phyloP scores from a whole-genome alignment of 805 yeast genomes.

The Starmerella floris region DNA sequence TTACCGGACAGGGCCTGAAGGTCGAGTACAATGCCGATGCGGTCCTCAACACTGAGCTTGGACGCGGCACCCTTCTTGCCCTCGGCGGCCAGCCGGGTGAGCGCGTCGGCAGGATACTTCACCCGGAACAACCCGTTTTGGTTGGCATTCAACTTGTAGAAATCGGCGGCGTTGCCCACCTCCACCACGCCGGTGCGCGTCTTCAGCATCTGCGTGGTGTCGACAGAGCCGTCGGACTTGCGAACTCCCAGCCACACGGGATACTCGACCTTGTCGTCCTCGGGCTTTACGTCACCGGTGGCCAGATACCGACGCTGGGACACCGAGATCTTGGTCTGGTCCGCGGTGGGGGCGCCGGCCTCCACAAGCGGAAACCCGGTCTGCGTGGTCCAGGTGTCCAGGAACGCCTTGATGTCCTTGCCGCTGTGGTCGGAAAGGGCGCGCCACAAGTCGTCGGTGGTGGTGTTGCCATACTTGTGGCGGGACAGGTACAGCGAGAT shows the following conservation, averaged over 20 bases:
- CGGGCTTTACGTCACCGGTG: constrained; percentile 46
- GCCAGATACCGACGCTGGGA: constrained; percentile 49
- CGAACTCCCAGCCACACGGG: constrained; percentile 47
- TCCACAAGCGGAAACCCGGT: constrained; percentile 61
- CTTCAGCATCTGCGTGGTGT: constrained; percentile 39
- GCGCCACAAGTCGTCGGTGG: constrained; percentile 59
- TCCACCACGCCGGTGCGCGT: constrained; percentile 36
- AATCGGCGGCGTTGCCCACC: constrained; percentile 29
- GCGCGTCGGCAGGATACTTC: constrained; percentile 38
- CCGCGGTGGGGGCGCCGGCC: constrained; percentile 31
- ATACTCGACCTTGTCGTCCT: constrained; percentile 41
- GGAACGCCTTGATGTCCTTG: constrained; percentile 42
- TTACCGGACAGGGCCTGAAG: constrained; percentile 42
- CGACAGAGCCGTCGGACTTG: constrained; percentile 47
- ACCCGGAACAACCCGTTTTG: constrained; percentile 51
- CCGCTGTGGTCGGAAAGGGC: constrained; percentile 52
- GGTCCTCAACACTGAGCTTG: constrained; percentile 41
- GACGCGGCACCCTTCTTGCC: constrained; percentile 39
- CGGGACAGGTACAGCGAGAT: constrained; percentile 54
- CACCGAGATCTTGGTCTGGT: constrained; percentile 25
- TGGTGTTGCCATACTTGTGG: constrained; percentile 57
- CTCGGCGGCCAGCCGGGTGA: constrained; percentile 40
- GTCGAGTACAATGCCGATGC: constrained; percentile 53
- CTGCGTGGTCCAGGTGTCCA: constrained; percentile 60
- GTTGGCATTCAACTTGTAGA: constrained; percentile 49